Base-by-base conservation (phyloP, 345 rosid species). In the Gossypium turneri region DNA sequence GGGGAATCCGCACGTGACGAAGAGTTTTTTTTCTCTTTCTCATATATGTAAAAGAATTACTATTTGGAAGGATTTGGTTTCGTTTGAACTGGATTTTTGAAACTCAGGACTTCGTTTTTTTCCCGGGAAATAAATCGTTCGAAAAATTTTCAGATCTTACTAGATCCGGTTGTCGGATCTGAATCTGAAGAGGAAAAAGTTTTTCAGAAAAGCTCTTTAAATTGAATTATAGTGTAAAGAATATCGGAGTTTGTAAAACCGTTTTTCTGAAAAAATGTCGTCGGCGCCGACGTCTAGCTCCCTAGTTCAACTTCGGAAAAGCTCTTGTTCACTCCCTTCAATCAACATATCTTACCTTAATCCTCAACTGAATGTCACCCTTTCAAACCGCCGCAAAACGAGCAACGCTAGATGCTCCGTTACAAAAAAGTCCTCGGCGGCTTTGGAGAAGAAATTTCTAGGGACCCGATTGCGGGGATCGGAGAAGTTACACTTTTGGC, bases 401-500 rank as follows among this genome's bases (percentile, higher is more conserved):
- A 69, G 74, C 63, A 67, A 76, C 9, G 75, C 75, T 0, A 78
- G 87, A 68, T 86, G 92, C 78, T 76, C 74, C 9, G 83, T 79
- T 13, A 55, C 77, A 24, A 72, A 63, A 74, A 83, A 74, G 65
- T 50, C 52, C 51, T 66, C 86, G 29, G 34, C 74, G 16, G 73
- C 24, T 20, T 20, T 78, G 67, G 90, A 89, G 73, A 90, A 76
- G 69, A 85, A 73, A 5, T 82, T 88, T 61, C 73, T 90, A 16
- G 98, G 97, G 29, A 59, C 83, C 12, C 84, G 84, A 58, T 43
- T 90, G 60, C 72, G 86, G 67, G 77, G 79, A 50, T 76, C 86
- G 56, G 93, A 88, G 83, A 89, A 81, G 62, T 78, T 87, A 56
- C 91, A 83, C 67, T 75, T 92, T 1, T 91, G 96, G 98, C 85